These are phyloP conservation scores for Huntiella omanensis DNA, from an alignment of 2,329 filamentous ascomycete species.

Conservation along the genomic window DNA sequence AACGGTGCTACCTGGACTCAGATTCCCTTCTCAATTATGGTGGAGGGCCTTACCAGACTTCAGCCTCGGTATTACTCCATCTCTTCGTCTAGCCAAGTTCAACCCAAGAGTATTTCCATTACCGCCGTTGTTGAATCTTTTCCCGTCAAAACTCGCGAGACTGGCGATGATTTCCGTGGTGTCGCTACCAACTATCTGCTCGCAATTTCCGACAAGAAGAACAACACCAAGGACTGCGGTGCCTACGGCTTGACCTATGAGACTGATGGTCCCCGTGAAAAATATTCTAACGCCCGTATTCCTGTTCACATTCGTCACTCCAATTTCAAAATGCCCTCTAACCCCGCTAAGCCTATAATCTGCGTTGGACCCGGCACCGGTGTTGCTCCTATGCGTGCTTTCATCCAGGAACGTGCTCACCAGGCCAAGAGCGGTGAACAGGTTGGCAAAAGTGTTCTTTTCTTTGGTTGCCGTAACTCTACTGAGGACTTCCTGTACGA, in stretches of 20 bases:
- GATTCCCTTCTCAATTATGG: slow-evolving; percentile 83
- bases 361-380: slow-evolving; percentile 94
- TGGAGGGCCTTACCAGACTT: slow-evolving; percentile 85
- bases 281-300: slow-evolving; percentile 88
- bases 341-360: slow-evolving; percentile 83
- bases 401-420: slow-evolving; percentile 82
- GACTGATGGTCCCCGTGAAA: slow-evolving; percentile 78
- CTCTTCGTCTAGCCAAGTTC: slow-evolving; percentile 84
- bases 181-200: slow-evolving; percentile 94
- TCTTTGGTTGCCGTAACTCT: slow-evolving; percentile 82
- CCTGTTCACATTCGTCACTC: slow-evolving; percentile 94
- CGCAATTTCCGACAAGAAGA: slow-evolving; percentile 90
- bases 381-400: slow-evolving; percentile 88
- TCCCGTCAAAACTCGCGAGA: slow-evolving; percentile 50
- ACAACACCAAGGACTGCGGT: slow-evolving; percentile 65
- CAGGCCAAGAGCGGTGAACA: slow-evolving; percentile 61
- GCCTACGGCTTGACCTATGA: slow-evolving; percentile 73
- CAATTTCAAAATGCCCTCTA: slow-evolving; percentile 96
- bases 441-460: slow-evolving; percentile 74
- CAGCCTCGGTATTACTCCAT: slow-evolving; percentile 99
- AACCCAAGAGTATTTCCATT: slow-evolving; percentile 87
- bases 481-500: slow-evolving; percentile 87
- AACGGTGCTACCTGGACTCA: slow-evolving; percentile 60
- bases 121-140: slow-evolving; percentile 86
- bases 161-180: slow-evolving; percentile 63